Evolutionary conservation across 1,284 basidiomycete genomes (phyloP), one percentile per base, ranked within the genome.

Genomic region (Golubevia sp.): DNA sequence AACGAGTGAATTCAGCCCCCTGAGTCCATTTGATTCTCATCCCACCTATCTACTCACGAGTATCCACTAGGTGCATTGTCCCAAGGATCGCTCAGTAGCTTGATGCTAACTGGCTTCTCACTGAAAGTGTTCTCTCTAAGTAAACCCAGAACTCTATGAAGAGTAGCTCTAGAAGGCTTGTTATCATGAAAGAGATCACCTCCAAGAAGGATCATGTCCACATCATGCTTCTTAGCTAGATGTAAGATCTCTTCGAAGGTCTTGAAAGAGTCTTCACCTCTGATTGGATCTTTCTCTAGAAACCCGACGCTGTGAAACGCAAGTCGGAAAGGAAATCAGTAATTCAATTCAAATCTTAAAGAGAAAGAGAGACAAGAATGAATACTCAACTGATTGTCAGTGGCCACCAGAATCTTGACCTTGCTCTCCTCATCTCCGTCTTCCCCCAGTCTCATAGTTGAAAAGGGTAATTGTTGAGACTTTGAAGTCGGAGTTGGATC

Each of bases 121-220:
- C 92, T 92, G 61, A 98, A 78, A 0, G 93, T 94, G 83, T 92
- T 94, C 85, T 99, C 92, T 58, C 97, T 89, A 61, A 99, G 85
- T 7, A 97, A 86, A 0, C 93, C 92, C 79, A 94, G 84, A 93
- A 96, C 61, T 51, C 71, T 68, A 52, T 77, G 76, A 58, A 99
- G 85, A 66, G 92, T 92, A 50, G 94, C 91, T 72, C 95, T 86
- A 27, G 93, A 93, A 0, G 97, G 97, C 67, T 94, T 89, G 84
- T 99, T 99, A 79, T 99, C 97, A 83, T 99, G 97, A 80, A 99
- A 99, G 5, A 99, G 86, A 84, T 99, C 97, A 8, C 97, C 96
- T 13, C 92, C 95, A 1, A 98, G 89, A 2, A 99, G 88, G 61
- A 99, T 23, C 30, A 24, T 5, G 21, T 63, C 48, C 49, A 93